Evolutionary conservation across 306 rosid species (phyloP).

Genomic region (Cucumis melo): DNA sequence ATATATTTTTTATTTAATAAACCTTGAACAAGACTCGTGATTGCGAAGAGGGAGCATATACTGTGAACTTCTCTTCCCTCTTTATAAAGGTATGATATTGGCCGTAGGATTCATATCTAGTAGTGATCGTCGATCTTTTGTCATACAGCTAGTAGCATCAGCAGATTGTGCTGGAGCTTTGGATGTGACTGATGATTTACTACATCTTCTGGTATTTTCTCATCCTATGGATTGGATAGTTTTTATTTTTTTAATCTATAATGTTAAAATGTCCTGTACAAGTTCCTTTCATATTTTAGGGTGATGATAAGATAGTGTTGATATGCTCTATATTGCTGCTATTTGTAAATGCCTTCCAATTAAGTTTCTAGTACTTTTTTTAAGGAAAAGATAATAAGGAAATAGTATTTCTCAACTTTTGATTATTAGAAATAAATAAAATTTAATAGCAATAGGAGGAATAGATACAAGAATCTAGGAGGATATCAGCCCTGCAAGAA

Average conservation of each 20-base stretch:
- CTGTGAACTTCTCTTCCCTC: background rate
- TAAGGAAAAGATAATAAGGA: too few relatives aligned
- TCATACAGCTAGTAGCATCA: conserved; percentile 91
- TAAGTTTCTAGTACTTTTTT: background rate
- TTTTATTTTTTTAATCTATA: background rate
- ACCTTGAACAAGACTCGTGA: background rate
- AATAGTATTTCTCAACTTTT: background rate
- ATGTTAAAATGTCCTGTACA: background rate
- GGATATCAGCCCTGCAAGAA: background rate
- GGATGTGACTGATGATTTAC: conserved; percentile 90
- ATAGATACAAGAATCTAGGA: background rate
- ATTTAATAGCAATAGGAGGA: background rate
- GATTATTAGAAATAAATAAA: background rate
- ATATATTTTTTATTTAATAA: background rate
- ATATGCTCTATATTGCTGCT: background rate
- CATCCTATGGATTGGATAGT: background rate
- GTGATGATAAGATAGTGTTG: background rate
- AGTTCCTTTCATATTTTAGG: background rate
- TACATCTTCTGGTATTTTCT: conserved; percentile 60
- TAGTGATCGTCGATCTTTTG: conserved; percentile 22
- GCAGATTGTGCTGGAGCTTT: conserved; percentile 98
- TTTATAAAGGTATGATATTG: background rate
- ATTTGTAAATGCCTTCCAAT: background rate
- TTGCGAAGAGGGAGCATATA: background rate
- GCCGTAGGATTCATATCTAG: background rate